Base-by-base conservation (phyloP, 768 basidiomycete genomes). In the Lactifluus hygrophoroides region DNA sequence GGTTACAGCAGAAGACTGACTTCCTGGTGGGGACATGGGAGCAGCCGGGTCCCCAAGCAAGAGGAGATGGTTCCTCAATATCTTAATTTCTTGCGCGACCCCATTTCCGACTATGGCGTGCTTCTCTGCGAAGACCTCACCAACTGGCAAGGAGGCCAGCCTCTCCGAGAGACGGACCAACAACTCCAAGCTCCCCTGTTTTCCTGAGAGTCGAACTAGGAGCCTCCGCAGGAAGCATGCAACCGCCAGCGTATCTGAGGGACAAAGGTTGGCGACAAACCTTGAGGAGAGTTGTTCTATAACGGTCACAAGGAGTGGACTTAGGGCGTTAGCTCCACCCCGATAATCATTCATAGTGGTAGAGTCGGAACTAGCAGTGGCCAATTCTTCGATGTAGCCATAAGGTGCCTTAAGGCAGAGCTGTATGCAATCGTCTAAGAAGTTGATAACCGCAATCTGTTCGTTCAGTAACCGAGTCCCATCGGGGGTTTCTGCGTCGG, bases 351-450 rank as follows among this genome's bases (percentile, higher is more conserved):
- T 16, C 56, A 25, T 40, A 55, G 40, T 64, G 28, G 32, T 40
- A 25, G n/a, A 48, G 43, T 45, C 8, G 64, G n/a, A 35, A 38
- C 40, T 21, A 82, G 67, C 0, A 70, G 66, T 6, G 77, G 69
- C 61, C 50, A 85, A 70, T 23, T 84, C 84, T 65, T 96, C 94
- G 53, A 95, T 76, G 67, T 95, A 97, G 28, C 82, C 80, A 68
- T 93, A 89, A 0, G 92, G 90, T 2, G 86, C 87, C 70, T 88
- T 91, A 62, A 86, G 67, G 64, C 86, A 93, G 17, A 90, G 78
- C 57, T 87, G 85, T 3, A 88, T 76, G 66, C 92, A 95, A 51
- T 94, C 91, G 62, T 97, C 94, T 11, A 96, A 65, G 72, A 96
- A 93, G 0, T 70, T 57, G 17, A 87, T 72, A 27, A 85, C 80